These are phyloP conservation scores for Stephanodiscus triporus DNA, from an alignment of 108 stramenopile genomes.

Conservation along the genomic window DNA sequence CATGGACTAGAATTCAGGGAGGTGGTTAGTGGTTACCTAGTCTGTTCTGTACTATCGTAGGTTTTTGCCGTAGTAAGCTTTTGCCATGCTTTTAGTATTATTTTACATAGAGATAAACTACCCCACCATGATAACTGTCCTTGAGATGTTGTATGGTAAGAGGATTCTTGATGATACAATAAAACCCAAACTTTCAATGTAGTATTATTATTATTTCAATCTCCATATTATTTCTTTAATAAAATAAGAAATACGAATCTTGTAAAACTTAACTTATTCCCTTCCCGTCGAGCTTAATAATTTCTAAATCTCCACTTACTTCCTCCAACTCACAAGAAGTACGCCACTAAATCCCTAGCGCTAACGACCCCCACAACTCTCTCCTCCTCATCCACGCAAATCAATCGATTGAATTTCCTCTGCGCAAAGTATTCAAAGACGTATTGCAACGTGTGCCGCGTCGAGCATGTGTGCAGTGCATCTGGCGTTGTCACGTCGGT, in stretches of 20 bases:
- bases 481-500: slow-evolving; percentile 88
- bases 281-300: neutral
- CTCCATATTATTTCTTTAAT: too few relatives aligned
- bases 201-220: too few relatives aligned
- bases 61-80: neutral
- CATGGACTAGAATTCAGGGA: slow-evolving; percentile 2
- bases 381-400: slow-evolving; percentile 80
- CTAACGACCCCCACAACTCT: slow-evolving; percentile 86
- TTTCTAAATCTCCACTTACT: neutral
- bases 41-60: neutral
- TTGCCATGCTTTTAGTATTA: neutral
- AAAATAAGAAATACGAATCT: too few relatives aligned
- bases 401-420: slow-evolving; percentile 84
- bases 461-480: slow-evolving; percentile 85
- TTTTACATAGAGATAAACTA: neutral
- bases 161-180: too few relatives aligned
- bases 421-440: slow-evolving; percentile 94
- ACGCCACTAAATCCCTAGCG: slow-evolving; percentile 84
- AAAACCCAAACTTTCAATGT: too few relatives aligned
- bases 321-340: slow-evolving; percentile 88
- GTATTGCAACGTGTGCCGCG: slow-evolving; percentile 77
- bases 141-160: too few relatives aligned
- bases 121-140: too few relatives aligned
- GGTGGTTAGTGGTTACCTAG: neutral
- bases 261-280: too few relatives aligned